phyloP scores from a whole-genome alignment of 1,139 yeast species.

The Torulaspora pretoriensis region DNA sequence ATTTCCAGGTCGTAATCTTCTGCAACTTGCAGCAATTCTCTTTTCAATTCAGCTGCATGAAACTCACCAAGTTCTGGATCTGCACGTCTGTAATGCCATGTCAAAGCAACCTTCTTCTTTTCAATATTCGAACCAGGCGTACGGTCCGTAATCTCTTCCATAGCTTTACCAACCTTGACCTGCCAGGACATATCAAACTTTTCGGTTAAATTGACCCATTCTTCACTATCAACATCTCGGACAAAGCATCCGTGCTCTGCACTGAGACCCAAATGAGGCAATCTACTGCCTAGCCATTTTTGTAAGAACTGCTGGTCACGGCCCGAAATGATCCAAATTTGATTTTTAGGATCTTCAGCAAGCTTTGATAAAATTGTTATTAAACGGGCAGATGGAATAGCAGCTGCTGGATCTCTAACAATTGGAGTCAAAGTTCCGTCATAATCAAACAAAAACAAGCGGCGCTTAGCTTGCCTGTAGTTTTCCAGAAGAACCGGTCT shows the following conservation, averaged over 20 bases:
- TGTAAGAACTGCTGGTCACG: conserved; percentile 89
- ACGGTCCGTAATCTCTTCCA: conserved; percentile 69
- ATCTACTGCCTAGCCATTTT: conserved; percentile 74
- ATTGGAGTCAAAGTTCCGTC: conserved; percentile 97
- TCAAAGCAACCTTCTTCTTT: conserved; percentile 84
- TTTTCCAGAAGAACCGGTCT: conserved; percentile 59
- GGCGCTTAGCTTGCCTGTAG: conserved; percentile 57
- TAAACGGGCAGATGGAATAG: conserved; percentile 81
- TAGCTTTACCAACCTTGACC: conserved; percentile 65
- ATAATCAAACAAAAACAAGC: conserved; percentile 87
- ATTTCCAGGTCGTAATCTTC: conserved; percentile 80
- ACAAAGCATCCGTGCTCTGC: conserved; percentile 98
- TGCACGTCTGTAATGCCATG: conserved; percentile 96
- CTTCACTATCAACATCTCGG: conserved; percentile 55
- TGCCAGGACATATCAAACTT: conserved; percentile 95
- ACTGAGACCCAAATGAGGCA: conserved; percentile 65
- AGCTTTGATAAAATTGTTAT: conserved; percentile 56
- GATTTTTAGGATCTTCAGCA: conserved; percentile 72
- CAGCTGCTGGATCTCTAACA: conserved; percentile 96
- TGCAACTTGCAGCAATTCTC: conserved; percentile 61
- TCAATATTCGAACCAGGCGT: conserved; percentile 92
- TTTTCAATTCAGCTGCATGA: conserved; percentile 73
- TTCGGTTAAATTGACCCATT: conserved; percentile 84
- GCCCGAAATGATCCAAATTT: conserved; percentile 94
- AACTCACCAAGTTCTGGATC: conserved; percentile 89